These are phyloP conservation scores for Daldinia caldariorum DNA, from an alignment of 495 filamentous ascomycete genomes.

Conservation along the genomic window DNA sequence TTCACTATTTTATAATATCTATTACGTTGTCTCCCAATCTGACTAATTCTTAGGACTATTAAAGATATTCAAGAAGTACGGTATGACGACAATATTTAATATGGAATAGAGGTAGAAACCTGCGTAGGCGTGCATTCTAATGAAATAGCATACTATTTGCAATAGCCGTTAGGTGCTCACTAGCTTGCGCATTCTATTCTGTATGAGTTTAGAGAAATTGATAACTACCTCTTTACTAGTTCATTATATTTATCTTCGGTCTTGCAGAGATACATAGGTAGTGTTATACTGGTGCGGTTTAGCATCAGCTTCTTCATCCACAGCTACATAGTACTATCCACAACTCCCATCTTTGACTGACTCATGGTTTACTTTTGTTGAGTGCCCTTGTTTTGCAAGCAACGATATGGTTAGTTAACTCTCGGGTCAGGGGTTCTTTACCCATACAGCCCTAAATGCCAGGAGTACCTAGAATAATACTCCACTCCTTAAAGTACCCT, in stretches of 20 bases:
- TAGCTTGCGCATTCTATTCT: not conserved
- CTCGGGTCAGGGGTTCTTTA: slow-evolving; percentile 22
- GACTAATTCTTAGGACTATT: not conserved
- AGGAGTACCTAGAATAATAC: slow-evolving; percentile 2
- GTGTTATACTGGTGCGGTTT: too few relatives aligned
- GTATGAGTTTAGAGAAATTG: not conserved
- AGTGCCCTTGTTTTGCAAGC: not conserved
- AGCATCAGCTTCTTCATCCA: not conserved
- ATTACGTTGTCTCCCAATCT: not conserved
- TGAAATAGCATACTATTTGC: not conserved
- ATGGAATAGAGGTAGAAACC: too few relatives aligned
- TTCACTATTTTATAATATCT: not conserved
- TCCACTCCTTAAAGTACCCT: slow-evolving; percentile 19
- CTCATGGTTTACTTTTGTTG: not conserved
- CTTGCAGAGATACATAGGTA: too few relatives aligned
- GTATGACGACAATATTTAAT: too few relatives aligned
- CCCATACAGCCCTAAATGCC: slow-evolving; percentile 19
- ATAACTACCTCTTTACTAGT: not conserved
- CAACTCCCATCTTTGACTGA: not conserved
- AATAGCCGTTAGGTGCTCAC: not conserved
- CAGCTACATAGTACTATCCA: not conserved
- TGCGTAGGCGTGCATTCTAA: too few relatives aligned
- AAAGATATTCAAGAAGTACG: not conserved
- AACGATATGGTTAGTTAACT: slow-evolving; percentile 24
- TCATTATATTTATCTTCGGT: not conserved